Conservation (phyloP, 805 yeast genomes). For the Metschnikowia chrysomelidarum region DNA sequence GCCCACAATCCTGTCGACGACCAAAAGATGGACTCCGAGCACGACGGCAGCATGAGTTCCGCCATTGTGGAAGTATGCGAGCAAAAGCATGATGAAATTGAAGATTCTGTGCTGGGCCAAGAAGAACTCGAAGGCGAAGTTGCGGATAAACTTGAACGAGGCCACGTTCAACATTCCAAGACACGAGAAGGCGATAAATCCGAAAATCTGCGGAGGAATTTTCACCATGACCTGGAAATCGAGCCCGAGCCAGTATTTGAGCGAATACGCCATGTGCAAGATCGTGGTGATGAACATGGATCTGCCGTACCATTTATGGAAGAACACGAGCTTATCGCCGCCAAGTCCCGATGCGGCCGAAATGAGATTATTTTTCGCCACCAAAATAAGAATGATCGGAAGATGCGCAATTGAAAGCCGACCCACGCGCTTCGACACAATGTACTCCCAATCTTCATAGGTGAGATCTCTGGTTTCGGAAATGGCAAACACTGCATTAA, state of each 20-base stretch:
- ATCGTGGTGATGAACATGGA: constrained; percentile 34
- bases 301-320: constrained; percentile 48
- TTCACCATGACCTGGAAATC: constrained; percentile 37
- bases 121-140: constrained; percentile 42
- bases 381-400: constrained; percentile 35
- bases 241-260: constrained; percentile 41
- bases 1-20: constrained; percentile 37
- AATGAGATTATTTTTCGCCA: constrained; percentile 40
- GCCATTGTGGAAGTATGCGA: constrained; percentile 42
- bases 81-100: constrained; percentile 41
- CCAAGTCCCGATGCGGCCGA: constrained; percentile 41
- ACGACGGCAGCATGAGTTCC: constrained; percentile 33
- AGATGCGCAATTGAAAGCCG: constrained; percentile 39
- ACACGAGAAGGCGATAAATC: constrained; percentile 42
- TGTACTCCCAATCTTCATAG: constrained; percentile 38
- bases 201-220: constrained; percentile 52
- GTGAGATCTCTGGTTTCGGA: constrained; percentile 36
- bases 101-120: constrained; percentile 43
- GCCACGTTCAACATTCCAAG: constrained; percentile 38
- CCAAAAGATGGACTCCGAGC: constrained; percentile 43
- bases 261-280: constrained; percentile 33
- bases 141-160: constrained; percentile 34
- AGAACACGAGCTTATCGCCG: constrained; percentile 35
- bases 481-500: constrained; percentile 29
- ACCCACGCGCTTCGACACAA: constrained; percentile 43